Evolutionary conservation across 2,329 filamentous ascomycete genomes (phyloP).

Genomic region (Claviceps cyperi): DNA sequence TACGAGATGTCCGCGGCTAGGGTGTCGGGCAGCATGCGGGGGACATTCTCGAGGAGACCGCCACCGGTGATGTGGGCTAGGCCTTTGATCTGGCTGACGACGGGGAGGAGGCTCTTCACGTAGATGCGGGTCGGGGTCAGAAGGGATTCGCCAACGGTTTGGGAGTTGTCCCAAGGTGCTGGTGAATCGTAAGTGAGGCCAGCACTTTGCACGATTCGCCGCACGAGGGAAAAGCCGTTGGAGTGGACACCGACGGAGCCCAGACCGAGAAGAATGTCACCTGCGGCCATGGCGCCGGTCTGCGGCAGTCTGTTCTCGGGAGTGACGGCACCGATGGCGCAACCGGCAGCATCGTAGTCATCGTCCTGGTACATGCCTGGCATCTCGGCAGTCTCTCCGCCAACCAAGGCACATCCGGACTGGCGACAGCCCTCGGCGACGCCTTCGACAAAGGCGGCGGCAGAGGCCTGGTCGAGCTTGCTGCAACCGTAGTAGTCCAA

Average conservation of each 20-base stretch:
- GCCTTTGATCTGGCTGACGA: constrained; percentile 62
- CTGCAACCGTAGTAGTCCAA: constrained; percentile 96
- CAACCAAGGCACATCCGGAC: constrained; percentile 84
- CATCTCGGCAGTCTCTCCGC: constrained; percentile 97
- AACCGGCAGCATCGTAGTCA: constrained; percentile 87
- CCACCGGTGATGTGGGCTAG: constrained; percentile 96
- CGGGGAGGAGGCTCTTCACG: constrained; percentile 63
- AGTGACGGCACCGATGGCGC: constrained; percentile 72
- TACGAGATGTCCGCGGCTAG: constrained; percentile 74
- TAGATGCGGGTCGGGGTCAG: constrained; percentile 90
- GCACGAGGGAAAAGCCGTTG: constrained; percentile 94
- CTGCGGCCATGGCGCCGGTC: constrained; percentile 58
- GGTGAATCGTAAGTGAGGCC: constrained; percentile 56
- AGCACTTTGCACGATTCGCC: constrained; percentile 66
- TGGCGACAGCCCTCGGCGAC: constrained; percentile 78
- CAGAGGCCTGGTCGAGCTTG: constrained; percentile 62
- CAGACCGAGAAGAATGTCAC: constrained; percentile 76
- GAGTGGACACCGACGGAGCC: constrained; percentile 82
- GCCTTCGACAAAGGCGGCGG: constrained; percentile 77
- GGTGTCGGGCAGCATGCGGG: constrained; percentile 70
- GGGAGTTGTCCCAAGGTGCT: constrained; percentile 59
- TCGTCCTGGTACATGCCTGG: constrained; percentile 80
- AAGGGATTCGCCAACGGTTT: constrained; percentile 58
- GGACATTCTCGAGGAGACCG: constrained; percentile 84
- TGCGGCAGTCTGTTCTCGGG: constrained; percentile 59